Percentiles rank a stretch among this genome's conserved stretches.
Conservation (phyloP, 257 asterid genomes). For the Schizonepeta tenuifolia region DNA sequence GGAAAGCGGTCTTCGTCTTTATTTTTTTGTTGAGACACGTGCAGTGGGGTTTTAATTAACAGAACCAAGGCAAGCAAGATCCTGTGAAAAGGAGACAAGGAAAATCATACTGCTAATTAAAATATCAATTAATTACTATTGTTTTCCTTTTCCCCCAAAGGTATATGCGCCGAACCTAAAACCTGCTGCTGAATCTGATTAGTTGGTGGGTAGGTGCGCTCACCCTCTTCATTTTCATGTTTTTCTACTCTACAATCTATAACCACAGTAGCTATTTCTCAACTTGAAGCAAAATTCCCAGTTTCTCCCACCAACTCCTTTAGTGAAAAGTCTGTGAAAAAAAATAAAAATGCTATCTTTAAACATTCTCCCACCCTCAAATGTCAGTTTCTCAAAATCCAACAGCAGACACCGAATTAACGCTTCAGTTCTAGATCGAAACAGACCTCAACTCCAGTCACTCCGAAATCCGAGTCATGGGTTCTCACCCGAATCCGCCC, state of each 20-base stretch:
- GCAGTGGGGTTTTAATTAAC: too few relatives aligned
- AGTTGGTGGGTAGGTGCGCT: constrained; percentile 26
- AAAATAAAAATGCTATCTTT: constrained; percentile 59
- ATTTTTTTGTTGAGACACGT: constrained; percentile 2
- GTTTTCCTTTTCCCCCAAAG: not conserved
- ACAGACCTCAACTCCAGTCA: constrained; percentile 37
- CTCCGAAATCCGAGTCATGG: constrained; percentile 31
- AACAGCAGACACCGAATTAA: constrained; percentile 33
- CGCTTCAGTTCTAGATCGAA: constrained; percentile 48
- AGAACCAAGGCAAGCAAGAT: not conserved
- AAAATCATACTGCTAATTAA: not conserved
- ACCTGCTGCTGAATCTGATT: not conserved
- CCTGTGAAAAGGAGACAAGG: not conserved
- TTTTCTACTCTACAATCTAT: not conserved
- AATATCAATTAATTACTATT: not conserved
- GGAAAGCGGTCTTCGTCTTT: not conserved
- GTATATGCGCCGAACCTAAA: constrained; percentile 18
- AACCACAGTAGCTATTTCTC: not conserved
- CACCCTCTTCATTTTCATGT: not conserved
- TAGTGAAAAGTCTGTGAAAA: not conserved
- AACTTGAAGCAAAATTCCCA: not conserved
- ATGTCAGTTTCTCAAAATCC: constrained; percentile 58
- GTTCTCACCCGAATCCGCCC: not conserved
- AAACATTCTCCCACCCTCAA: constrained; percentile 70
- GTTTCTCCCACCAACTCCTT: constrained; percentile 9